Percentiles rank a stretch among this genome's conserved stretches.
Evolutionary conservation across 2,329 filamentous ascomycete species (phyloP).

Genomic region (Claviceps cyperi): DNA sequence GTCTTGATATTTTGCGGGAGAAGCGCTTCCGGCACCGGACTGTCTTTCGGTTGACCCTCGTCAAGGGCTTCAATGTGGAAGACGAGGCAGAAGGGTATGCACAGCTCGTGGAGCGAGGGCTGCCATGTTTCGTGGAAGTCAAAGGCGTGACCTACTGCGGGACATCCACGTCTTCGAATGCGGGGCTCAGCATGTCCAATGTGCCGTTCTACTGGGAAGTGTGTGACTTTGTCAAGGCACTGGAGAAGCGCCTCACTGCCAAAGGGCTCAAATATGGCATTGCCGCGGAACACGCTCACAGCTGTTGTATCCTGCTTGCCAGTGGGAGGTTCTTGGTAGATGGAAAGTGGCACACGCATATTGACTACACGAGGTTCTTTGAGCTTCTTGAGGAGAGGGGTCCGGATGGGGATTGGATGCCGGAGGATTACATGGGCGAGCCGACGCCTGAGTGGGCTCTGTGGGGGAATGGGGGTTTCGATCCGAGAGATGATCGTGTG

Average conservation of each 20-base stretch:
- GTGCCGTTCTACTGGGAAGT: slow-evolving; percentile 94
- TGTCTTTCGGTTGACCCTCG: slow-evolving; percentile 85
- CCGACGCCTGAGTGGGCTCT: slow-evolving; percentile 86
- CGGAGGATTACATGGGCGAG: slow-evolving; percentile 79
- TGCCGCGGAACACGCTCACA: slow-evolving; percentile 87
- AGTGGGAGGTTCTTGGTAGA: slow-evolving; percentile 64
- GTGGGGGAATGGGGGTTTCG: slow-evolving; percentile 90
- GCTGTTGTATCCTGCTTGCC: slow-evolving; percentile 79
- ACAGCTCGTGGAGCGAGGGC: slow-evolving; percentile 67
- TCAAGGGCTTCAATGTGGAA: slow-evolving; percentile 96
- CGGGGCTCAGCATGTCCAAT: slow-evolving; percentile 90
- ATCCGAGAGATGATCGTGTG: slow-evolving; percentile 77
- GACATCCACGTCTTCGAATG: slow-evolving; percentile 68
- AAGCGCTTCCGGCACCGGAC: slow-evolving; percentile 78
- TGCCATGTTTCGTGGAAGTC: slow-evolving; percentile 87
- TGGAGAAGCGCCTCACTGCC: slow-evolving; percentile 52
- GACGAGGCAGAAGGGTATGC: slow-evolving; percentile 88
- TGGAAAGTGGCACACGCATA: slow-evolving; percentile 78
- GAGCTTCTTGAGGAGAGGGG: slow-evolving; percentile 58
- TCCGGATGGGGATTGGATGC: slow-evolving; percentile 55
- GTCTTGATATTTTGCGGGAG: slow-evolving; percentile 75
- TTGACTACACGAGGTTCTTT: slow-evolving; percentile 85
- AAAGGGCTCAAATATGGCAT: slow-evolving; percentile 76
- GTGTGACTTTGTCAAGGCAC: slow-evolving; percentile 61
- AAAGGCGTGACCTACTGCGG: slow-evolving; percentile 97